These are phyloP conservation scores for Coccomyxa sp. DNA, from an alignment of 139 green algal species.

Conservation along the genomic window DNA sequence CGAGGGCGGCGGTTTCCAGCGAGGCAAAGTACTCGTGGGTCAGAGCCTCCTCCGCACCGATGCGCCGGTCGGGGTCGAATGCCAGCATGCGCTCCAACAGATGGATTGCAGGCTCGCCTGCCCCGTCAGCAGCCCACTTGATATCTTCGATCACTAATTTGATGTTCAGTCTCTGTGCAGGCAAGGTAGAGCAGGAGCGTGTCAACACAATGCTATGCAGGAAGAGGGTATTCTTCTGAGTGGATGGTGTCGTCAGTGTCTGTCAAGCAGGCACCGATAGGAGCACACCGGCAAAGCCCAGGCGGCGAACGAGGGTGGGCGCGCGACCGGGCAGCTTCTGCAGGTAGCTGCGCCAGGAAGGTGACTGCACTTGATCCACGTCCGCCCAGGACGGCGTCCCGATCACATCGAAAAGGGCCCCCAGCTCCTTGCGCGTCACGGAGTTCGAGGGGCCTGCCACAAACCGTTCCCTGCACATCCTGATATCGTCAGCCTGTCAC, in stretches of 20 bases:
- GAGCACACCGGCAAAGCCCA: not conserved
- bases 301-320: constrained; percentile 39
- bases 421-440: constrained; percentile 64
- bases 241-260: too few relatives aligned
- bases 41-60: constrained; percentile 65
- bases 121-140: not conserved
- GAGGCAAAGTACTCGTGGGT: constrained; percentile 76
- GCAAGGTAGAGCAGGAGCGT: not conserved
- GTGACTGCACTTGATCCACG: constrained; percentile 59
- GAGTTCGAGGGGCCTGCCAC: constrained; percentile 19
- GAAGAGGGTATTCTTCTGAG: too few relatives aligned
- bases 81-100: constrained; percentile 77
- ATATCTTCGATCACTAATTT: not conserved
- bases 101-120: constrained; percentile 74
- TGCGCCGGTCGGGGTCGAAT: constrained; percentile 75
- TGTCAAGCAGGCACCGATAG: too few relatives aligned
- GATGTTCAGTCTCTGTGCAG: not conserved
- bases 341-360: constrained; percentile 76
- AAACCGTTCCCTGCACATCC: constrained; percentile 3
- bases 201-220: too few relatives aligned
- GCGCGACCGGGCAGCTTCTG: constrained; percentile 44
- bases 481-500: too few relatives aligned
- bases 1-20: not conserved
- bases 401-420: constrained; percentile 82
- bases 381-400: constrained; percentile 79